A percentile compares a stretch with the other conserved stretches of the same genome.
Conservation (phyloP, 169 alveolate species). For the Perkinsus marinus region DNA sequence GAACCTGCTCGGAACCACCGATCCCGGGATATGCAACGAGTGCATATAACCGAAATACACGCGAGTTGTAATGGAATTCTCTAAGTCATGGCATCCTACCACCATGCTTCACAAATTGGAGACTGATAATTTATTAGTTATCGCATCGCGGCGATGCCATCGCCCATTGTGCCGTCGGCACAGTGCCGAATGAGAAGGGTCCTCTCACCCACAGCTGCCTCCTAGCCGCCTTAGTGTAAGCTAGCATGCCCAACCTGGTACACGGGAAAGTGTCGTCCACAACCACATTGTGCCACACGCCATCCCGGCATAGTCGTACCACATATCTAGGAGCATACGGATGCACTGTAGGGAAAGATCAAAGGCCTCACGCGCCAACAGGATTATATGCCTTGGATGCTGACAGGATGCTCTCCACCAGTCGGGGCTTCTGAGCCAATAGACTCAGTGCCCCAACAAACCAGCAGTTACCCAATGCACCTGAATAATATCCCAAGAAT, state of each 20-base stretch:
- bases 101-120: no score
- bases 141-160: no score
- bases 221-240: background rate
- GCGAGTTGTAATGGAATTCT: no score
- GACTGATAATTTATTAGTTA: no score
- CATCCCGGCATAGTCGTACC: background rate
- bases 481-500: no score
- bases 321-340: background rate
- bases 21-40: background rate
- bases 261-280: slow-evolving; percentile 5
- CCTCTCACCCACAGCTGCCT: slow-evolving; percentile 9
- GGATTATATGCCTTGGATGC: background rate
- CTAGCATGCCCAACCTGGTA: background rate
- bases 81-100: no score
- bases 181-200: no score
- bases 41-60: no score
- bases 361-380: background rate
- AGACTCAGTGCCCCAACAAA: background rate
- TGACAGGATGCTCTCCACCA: background rate
- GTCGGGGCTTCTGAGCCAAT: background rate
- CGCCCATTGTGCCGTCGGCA: no score
- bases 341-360: background rate
- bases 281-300: background rate
- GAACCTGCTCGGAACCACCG: background rate
- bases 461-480: slow-evolving; percentile 13